Percentiles rank a stretch among this genome's conserved stretches.
Evolutionary conservation across 129 eudicot species (phyloP).

Genomic region (Oenanthe sinensis): DNA sequence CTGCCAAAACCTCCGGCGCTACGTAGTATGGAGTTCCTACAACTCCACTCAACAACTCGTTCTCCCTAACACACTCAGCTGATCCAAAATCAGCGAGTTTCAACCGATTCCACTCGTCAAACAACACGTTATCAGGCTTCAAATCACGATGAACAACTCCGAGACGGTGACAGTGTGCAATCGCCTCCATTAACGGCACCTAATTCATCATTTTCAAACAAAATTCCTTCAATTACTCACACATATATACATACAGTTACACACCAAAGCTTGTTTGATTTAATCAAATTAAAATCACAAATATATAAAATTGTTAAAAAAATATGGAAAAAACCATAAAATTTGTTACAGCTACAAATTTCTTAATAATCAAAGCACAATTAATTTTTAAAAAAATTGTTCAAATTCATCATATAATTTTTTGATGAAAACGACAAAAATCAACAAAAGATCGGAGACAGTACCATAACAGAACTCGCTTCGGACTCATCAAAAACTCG

Average conservation of each 20-base stretch:
- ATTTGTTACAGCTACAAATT: neutral
- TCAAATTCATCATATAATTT: too few species aligned
- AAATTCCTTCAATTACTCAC: neutral
- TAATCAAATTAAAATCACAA: neutral
- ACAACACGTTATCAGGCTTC: slow-evolving; percentile 53
- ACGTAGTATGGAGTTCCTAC: slow-evolving; percentile 86
- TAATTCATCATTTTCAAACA: neutral
- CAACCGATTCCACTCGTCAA: slow-evolving; percentile 32
- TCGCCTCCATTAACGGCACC: slow-evolving; percentile 39
- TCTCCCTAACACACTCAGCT: slow-evolving; percentile 34
- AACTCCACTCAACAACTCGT: slow-evolving; percentile 43
- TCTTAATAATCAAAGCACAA: neutral
- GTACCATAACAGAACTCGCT: slow-evolving; percentile 28
- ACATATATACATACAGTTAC: too few species aligned
- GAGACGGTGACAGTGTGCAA: slow-evolving; percentile 40
- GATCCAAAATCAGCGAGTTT: slow-evolving; percentile 65
- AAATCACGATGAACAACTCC: slow-evolving; percentile 55
- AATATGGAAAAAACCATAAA: too few species aligned
- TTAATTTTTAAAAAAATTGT: too few species aligned
- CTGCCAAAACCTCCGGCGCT: slow-evolving; percentile 74
- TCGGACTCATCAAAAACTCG: slow-evolving; percentile 38
- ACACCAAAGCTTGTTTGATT: neutral
- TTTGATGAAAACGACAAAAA: neutral
- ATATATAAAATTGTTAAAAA: too few species aligned
- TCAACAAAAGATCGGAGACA: neutral